phyloP scores from a whole-genome alignment of 805 yeast species.

The Wickerhamiella kurtzmanii region DNA sequence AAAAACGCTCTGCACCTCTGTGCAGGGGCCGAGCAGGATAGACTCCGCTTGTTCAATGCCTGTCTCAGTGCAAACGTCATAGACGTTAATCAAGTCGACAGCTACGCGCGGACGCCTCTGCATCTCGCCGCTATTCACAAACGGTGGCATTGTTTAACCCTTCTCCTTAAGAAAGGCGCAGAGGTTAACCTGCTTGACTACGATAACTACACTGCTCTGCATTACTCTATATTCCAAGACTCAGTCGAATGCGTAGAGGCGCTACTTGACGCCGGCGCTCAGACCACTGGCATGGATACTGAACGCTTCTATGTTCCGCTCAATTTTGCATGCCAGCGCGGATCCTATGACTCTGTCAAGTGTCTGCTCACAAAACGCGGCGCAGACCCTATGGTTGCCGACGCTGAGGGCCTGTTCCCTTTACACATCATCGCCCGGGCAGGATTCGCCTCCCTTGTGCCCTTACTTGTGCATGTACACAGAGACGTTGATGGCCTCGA shows the following conservation, averaged over 20 bases:
- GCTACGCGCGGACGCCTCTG: conserved; percentile 60
- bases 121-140: conserved; percentile 66
- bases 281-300: conserved; percentile 26
- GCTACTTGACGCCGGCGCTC: conserved; percentile 36
- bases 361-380: conserved; percentile 37
- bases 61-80: conserved; percentile 21
- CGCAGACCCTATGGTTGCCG: conserved; percentile 33
- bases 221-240: conserved; percentile 61
- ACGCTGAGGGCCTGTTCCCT: conserved; percentile 79
- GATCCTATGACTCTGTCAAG: conserved; percentile 58
- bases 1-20: conserved; percentile 66
- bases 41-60: conserved; percentile 23
- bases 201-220: conserved; percentile 56
- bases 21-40: conserved; percentile 21
- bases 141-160: conserved; percentile 32
- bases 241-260: conserved; percentile 42
- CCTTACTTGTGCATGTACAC: conserved; percentile 46
- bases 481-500: conserved; percentile 55
- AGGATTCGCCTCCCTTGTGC: conserved; percentile 60
- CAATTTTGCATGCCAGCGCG: conserved; percentile 78
- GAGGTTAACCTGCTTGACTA: conserved; percentile 27
- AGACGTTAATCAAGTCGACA: conserved; percentile 24
- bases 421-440: conserved; percentile 78
- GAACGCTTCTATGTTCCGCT: conserved; percentile 41
- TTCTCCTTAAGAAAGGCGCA: conserved; percentile 30